Evolutionary conservation across 768 basidiomycete genomes (phyloP).

Genomic region (Paxillus ammoniavirescens): DNA sequence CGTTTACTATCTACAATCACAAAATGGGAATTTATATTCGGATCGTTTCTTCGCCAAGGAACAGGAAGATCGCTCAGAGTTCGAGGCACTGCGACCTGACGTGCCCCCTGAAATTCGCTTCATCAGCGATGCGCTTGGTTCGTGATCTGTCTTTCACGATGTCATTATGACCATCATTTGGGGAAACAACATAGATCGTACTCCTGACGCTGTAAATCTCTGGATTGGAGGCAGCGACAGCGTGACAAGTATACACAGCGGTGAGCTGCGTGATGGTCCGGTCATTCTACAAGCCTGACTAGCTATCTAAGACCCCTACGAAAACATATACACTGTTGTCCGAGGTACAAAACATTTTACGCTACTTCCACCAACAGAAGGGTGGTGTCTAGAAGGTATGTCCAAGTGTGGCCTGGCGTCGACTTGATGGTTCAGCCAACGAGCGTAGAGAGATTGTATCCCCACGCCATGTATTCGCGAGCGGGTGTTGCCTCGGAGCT

Average conservation of each 20-base stretch:
- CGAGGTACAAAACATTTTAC: conserved; percentile 85
- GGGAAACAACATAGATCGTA: conserved; percentile 38
- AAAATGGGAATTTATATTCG: conserved; percentile 85
- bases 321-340: conserved; percentile 89
- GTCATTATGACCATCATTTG: not conserved
- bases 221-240: conserved; percentile 86
- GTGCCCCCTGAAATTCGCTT: conserved; percentile 69
- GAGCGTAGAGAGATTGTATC: conserved; percentile 54
- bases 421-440: conserved; percentile 7
- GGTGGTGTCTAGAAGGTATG: conserved; percentile 77
- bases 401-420: not conserved
- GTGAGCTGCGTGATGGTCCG: conserved; percentile 37
- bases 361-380: conserved; percentile 86
- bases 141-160: conserved; percentile 16
- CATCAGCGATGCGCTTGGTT: conserved; percentile 80
- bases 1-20: conserved; percentile 81
- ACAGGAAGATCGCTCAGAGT: conserved; percentile 49
- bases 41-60: conserved; percentile 37
- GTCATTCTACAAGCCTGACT: not conserved
- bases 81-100: conserved; percentile 58
- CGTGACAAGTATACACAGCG: conserved; percentile 84
- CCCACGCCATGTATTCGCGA: conserved; percentile 65
- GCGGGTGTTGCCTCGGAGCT: conserved; percentile 20
- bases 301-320: conserved; percentile 68
- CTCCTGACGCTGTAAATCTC: conserved; percentile 88